Percentiles rank a stretch among this genome's conserved stretches.
phyloP scores from a whole-genome alignment of 2,329 filamentous ascomycete species.

The Aspergillus sp. region DNA sequence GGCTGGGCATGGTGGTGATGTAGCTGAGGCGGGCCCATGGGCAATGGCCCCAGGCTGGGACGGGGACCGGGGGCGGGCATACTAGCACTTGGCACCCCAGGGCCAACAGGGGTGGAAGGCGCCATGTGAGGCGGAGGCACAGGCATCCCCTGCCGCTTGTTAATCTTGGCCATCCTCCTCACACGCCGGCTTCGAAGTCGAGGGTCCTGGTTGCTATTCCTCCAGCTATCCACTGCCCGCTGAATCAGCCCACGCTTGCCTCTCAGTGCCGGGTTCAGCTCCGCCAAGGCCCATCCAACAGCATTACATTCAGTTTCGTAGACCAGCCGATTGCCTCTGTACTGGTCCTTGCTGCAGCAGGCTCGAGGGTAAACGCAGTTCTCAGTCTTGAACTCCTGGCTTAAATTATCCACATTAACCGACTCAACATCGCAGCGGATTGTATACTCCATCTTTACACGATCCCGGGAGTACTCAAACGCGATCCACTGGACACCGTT shows the following conservation, averaged over 20 bases:
- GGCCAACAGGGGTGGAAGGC: constrained; percentile 60
- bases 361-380: constrained; percentile 98
- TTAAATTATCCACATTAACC: constrained; percentile 83
- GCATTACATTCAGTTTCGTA: constrained; percentile 99
- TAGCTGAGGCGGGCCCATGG: constrained; percentile 66
- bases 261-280: constrained; percentile 85
- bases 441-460: constrained; percentile 99
- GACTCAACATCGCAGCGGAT: constrained; percentile 98
- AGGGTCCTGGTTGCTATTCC: constrained; percentile 97
- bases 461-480: constrained; percentile 94
- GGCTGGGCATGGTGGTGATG: constrained; percentile 76
- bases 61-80: constrained; percentile 53
- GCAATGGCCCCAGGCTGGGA: constrained; percentile 58
- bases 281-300: constrained; percentile 97
- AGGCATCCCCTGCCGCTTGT: constrained; percentile 73
- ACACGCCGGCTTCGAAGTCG: constrained; percentile 87
- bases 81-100: constrained; percentile 64
- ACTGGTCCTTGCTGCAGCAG: constrained; percentile 92
- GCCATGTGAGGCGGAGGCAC: constrained; percentile 67
- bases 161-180: constrained; percentile 94
- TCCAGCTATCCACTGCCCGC: constrained; percentile 95
- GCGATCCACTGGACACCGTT: constrained; percentile 99
- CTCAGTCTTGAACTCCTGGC: constrained; percentile 90
- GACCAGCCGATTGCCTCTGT: constrained; percentile 89
- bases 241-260: constrained; percentile 96